A percentile compares a stretch with the other conserved stretches of the same genome.
Conservation (phyloP, 345 rosid species). For the Salix purpurea region DNA sequence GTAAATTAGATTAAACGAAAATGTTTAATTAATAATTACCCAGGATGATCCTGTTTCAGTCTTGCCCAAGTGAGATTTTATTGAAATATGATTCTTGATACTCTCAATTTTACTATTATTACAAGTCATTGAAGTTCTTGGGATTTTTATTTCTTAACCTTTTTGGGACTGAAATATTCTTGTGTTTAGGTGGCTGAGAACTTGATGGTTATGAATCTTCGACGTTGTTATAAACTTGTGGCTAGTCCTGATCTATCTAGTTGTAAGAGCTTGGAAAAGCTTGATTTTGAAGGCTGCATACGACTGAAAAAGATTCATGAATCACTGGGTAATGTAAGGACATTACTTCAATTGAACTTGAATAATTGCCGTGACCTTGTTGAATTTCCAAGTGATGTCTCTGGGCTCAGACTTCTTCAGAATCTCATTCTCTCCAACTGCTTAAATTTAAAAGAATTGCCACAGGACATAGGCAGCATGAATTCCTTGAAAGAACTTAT, state of each 20-base stretch:
- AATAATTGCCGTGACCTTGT: constrained; percentile 31
- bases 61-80: background rate
- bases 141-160: too few species aligned
- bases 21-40: background rate
- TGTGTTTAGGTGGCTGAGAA: constrained; percentile 32
- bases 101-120: background rate
- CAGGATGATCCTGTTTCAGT: background rate
- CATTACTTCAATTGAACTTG: constrained; percentile 38
- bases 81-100: background rate
- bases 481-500: constrained; percentile 40
- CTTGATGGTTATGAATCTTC: constrained; percentile 43
- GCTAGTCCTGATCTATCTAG: constrained; percentile 42
- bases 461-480: constrained; percentile 40
- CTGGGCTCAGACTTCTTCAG: constrained; percentile 38
- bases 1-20: background rate
- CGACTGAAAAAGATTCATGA: constrained; percentile 29
- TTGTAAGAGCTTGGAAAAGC: constrained; percentile 33
- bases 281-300: constrained; percentile 32
- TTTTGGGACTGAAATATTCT: background rate
- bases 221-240: constrained; percentile 30
- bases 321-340: constrained; percentile 34
- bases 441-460: constrained; percentile 32
- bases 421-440: constrained; percentile 41
- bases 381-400: constrained; percentile 39
- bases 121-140: background rate